phyloP scores from a whole-genome alignment of 1,284 basidiomycete genomes.

The Puccinia novopanici region DNA sequence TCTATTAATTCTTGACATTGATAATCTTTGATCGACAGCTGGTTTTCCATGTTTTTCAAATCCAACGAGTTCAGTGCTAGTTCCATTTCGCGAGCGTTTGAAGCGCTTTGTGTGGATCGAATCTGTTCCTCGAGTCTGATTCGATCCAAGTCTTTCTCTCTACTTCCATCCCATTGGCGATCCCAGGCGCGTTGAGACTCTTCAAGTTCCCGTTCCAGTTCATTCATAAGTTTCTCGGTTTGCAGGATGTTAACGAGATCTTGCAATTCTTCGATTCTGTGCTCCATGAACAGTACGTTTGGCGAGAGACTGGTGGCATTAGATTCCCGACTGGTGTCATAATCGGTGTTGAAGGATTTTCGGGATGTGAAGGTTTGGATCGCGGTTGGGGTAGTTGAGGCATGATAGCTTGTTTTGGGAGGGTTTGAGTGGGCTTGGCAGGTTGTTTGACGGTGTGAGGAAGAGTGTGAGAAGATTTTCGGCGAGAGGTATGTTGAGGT shows the following conservation, averaged over 20 bases:
- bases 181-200: neutral
- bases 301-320: neutral
- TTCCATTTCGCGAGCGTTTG: neutral
- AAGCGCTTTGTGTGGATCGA: neutral
- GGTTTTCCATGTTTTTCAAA: constrained; percentile 14
- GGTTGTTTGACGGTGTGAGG: neutral
- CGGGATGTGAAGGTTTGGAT: neutral
- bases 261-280: constrained; percentile 28
- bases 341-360: constrained; percentile 13
- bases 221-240: neutral
- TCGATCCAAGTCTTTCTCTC: constrained; percentile 7
- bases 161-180: neutral
- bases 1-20: neutral
- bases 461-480: neutral
- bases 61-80: constrained; percentile 1
- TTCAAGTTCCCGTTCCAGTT: neutral
- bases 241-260: neutral
- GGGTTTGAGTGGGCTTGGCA: neutral
- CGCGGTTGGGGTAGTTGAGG: neutral
- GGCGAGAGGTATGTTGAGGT: constrained; percentile 3
- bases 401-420: neutral
- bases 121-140: neutral
- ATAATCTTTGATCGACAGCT: constrained; percentile 17
- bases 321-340: constrained; percentile 28
- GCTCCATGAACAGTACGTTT: constrained; percentile 8